Percentiles rank a stretch among this genome's conserved stretches.
These are phyloP conservation scores for Ulota crispa DNA, from an alignment of 225 moss, liverwort and hornwort genomes.

Conservation along the genomic window DNA sequence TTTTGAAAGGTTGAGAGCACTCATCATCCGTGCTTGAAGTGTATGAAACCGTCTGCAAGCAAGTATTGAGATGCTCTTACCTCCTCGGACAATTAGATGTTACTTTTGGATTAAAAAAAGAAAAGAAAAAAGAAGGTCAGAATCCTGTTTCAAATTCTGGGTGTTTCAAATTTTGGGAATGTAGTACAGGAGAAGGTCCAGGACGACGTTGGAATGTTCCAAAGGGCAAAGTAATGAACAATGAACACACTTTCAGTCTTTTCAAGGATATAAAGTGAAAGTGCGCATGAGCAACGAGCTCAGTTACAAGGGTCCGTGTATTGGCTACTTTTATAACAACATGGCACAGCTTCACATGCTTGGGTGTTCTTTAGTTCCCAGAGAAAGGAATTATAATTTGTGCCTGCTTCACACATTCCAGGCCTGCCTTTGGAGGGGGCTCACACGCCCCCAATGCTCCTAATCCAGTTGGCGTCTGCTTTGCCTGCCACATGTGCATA, in stretches of 20 bases:
- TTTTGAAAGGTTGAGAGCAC: no score
- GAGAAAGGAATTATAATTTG: not conserved
- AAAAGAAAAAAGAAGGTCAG: not conserved
- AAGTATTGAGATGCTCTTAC: no score
- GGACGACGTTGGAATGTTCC: not conserved
- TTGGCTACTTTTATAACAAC: no score
- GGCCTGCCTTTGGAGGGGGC: not conserved
- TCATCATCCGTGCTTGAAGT: no score
- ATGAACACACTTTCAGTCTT: not conserved
- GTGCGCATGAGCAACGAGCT: not conserved
- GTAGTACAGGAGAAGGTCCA: no score
- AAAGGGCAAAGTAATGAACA: not conserved
- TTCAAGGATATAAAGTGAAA: not conserved
- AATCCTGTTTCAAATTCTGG: not conserved
- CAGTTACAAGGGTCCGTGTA: not conserved
- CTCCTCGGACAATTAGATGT: no score
- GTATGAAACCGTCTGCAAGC: no score
- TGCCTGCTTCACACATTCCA: not conserved
- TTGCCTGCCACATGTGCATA: accelerated
- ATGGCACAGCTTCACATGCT: not conserved
- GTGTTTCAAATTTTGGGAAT: not conserved
- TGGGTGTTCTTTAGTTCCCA: not conserved
- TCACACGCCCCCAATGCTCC: not conserved
- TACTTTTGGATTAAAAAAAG: no score
- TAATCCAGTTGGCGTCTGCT: not conserved